Evolutionary conservation across 177 flowering plant genomes (phyloP).

Genomic region (Vitis hybrid): DNA sequence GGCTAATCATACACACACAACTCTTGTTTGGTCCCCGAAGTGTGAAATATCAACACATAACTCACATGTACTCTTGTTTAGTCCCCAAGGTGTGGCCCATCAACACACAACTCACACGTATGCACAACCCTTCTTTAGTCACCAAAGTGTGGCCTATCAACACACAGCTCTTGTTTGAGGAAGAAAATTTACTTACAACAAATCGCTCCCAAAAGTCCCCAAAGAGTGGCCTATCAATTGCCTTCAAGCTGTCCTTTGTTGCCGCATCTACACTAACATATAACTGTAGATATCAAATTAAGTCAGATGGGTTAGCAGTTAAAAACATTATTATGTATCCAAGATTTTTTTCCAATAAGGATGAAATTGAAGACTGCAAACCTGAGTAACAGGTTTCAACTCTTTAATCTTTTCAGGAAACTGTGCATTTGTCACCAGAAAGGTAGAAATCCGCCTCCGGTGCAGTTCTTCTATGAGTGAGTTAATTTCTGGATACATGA

Average conservation of each 20-base stretch:
- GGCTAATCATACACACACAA: no score
- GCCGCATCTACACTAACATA: constrained; percentile 99
- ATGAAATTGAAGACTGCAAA: constrained; percentile 18
- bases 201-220: constrained; percentile 99
- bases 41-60: no score
- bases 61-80: no score
- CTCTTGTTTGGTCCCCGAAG: no score
- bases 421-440: constrained; percentile 98
- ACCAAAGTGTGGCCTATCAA: not conserved
- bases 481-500: constrained; percentile 98
- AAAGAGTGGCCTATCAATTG: constrained; percentile 96
- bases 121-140: no score
- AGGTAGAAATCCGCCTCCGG: constrained; percentile 79
- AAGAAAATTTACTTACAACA: constrained; percentile 47
- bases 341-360: not conserved
- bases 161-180: not conserved
- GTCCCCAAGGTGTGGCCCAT: no score
- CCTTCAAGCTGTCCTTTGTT: constrained; percentile 94
- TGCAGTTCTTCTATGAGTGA: constrained; percentile 90
- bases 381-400: constrained; percentile 94
- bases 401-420: constrained; percentile 84
- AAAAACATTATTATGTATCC: not conserved
- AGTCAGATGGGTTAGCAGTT: constrained; percentile 2
- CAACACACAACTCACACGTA: not conserved
- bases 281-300: constrained; percentile 55